Percentiles rank a stretch among this genome's conserved stretches.
Evolutionary conservation across 2,329 filamentous ascomycete species (phyloP).

Genomic region (Diaporthe citriasiana): DNA sequence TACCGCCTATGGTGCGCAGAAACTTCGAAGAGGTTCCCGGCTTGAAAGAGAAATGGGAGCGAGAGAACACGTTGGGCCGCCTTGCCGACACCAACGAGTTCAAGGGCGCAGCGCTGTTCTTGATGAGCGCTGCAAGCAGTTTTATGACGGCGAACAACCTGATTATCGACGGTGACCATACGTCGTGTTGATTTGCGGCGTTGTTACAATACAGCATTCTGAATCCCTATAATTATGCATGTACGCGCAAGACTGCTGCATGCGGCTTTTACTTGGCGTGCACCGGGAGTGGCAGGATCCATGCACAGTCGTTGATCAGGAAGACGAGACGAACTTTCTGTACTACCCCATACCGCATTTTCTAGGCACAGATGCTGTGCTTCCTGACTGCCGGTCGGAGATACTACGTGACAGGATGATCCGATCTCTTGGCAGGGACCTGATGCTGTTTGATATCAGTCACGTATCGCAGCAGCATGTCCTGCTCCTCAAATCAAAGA

Average conservation of each 20-base stretch:
- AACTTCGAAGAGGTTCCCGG: constrained; percentile 79
- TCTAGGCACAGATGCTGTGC: constrained; percentile 22
- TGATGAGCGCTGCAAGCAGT: constrained; percentile 72
- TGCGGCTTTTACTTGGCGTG: constrained; percentile 1
- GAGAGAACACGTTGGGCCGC: constrained; percentile 80
- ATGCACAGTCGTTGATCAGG: not conserved
- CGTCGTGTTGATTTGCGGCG: constrained; percentile 61
- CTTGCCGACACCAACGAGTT: constrained; percentile 71
- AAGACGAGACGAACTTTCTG: constrained; percentile 9
- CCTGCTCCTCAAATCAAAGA: not conserved
- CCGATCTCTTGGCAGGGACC: constrained; percentile 26
- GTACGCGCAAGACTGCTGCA: not conserved
- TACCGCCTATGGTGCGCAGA: constrained; percentile 79
- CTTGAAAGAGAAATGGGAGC: constrained; percentile 71
- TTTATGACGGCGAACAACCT: constrained; percentile 74
- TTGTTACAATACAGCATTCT: not conserved
- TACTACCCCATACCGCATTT: not conserved
- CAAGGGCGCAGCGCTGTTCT: constrained; percentile 71
- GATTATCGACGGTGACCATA: constrained; percentile 69
- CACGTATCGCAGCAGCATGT: not conserved
- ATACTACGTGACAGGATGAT: not conserved
- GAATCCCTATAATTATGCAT: no score
- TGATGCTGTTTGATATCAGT: not conserved
- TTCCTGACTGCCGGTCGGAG: constrained; percentile 16
- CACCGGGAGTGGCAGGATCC: not conserved